Percentiles rank a stretch among this genome's conserved stretches.
These are phyloP conservation scores for Saururus chinensis DNA, from an alignment of 164 flowering plant genomes.

Conservation along the genomic window DNA sequence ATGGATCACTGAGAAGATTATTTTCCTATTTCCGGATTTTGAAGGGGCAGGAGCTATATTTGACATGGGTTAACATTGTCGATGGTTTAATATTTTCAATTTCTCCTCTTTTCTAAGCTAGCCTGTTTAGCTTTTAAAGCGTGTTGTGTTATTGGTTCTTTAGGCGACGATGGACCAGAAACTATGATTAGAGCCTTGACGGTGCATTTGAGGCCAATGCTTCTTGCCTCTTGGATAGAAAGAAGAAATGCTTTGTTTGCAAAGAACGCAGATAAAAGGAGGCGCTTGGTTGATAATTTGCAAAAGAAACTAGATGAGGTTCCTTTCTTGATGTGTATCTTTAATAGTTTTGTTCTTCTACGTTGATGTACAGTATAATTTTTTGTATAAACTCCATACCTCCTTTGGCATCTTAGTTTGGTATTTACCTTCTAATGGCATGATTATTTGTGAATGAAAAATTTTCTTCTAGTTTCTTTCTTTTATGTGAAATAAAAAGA, in stretches of 20 bases:
- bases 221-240: conserved; percentile 59
- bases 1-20: conserved; percentile 59
- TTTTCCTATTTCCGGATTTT: conserved; percentile 52
- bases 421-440: too few species aligned
- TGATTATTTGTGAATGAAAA: too few species aligned
- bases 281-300: conserved; percentile 51
- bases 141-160: background rate
- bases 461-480: too few species aligned
- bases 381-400: too few species aligned
- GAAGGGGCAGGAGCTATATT: conserved; percentile 63
- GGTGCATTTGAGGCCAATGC: conserved; percentile 66
- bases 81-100: background rate
- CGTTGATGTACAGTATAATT: too few species aligned
- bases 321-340: background rate
- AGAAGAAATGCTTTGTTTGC: conserved; percentile 59
- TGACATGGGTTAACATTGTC: background rate
- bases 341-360: background rate
- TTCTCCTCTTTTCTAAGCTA: conserved; percentile 1
- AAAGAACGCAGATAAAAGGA: conserved; percentile 73
- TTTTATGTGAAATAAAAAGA: too few species aligned
- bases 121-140: background rate
- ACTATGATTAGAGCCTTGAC: conserved; percentile 53
- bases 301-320: conserved; percentile 93
- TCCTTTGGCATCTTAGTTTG: too few species aligned
- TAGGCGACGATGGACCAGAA: conserved; percentile 57